Evolutionary conservation across 495 filamentous ascomycete genomes (phyloP).

Genomic region (Halenospora varia): DNA sequence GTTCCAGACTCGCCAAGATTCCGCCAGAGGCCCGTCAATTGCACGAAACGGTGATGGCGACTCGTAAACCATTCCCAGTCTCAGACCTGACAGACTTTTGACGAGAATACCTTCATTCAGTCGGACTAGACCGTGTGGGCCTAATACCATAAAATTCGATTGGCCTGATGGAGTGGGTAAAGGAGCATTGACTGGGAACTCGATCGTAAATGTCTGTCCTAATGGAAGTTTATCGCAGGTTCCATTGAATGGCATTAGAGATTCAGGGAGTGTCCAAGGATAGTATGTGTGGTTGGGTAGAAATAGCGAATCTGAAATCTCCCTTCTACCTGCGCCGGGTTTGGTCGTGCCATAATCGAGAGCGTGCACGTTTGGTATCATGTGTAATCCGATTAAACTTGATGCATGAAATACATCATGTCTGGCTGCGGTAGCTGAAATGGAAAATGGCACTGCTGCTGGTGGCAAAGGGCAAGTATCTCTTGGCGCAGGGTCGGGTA

Average conservation of each 20-base stretch:
- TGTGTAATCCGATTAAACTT: conserved; percentile 75
- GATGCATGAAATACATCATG: conserved; percentile 91
- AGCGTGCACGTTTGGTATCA: conserved; percentile 55
- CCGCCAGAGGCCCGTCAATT: conserved; percentile 23
- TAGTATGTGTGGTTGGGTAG: conserved; percentile 78
- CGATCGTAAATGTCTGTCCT: conserved; percentile 25
- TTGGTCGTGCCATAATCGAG: conserved; percentile 10
- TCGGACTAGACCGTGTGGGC: conserved; percentile 43
- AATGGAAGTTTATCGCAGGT: conserved; percentile 59
- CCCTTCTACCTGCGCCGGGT: conserved; percentile 8
- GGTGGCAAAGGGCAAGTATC: conserved; percentile 60
- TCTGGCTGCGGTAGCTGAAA: conserved; percentile 78
- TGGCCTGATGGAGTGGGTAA: not conserved
- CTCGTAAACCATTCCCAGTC: conserved; percentile 75
- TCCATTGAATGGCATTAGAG: conserved; percentile 69
- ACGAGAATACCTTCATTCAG: conserved; percentile 68
- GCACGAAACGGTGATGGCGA: conserved; percentile 17
- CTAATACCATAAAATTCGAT: conserved; percentile 52
- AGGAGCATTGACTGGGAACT: conserved; percentile 21
- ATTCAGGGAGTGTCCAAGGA: conserved; percentile 82
- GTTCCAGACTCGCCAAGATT: conserved; percentile 66
- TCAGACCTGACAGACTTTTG: conserved; percentile 72
- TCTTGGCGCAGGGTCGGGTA: not conserved
- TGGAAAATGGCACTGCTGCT: conserved; percentile 52
- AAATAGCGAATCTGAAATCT: conserved; percentile 3